Percentiles rank a stretch among this genome's conserved stretches.
Evolutionary conservation across 106 monocot species (phyloP).

Genomic region (Posidonia australis): DNA sequence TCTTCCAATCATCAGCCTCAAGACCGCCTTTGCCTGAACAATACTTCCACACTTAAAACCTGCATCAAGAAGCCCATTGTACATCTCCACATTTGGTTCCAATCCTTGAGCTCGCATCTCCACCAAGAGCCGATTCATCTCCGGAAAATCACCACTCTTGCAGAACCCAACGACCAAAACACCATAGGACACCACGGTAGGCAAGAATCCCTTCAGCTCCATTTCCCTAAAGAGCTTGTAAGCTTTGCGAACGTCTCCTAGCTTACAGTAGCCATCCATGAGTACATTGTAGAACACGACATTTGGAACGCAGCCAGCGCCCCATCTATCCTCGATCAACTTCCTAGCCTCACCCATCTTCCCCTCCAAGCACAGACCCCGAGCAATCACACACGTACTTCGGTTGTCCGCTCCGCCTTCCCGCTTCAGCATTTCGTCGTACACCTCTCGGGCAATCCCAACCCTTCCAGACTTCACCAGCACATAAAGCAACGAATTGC

Average conservation of each 20-base stretch:
- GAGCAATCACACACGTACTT: constrained; percentile 47
- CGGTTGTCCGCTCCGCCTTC: constrained; percentile 43
- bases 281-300: constrained; percentile 72
- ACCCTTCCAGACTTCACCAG: constrained; percentile 31
- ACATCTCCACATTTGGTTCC: constrained; percentile 52
- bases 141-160: constrained; percentile 29
- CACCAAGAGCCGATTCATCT: constrained; percentile 29
- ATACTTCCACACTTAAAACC: constrained; percentile 37
- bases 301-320: constrained; percentile 54
- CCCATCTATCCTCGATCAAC: constrained; percentile 63
- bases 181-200: constrained; percentile 62
- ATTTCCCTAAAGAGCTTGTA: constrained; percentile 48
- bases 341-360: constrained; percentile 50
- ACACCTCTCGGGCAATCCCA: constrained; percentile 37
- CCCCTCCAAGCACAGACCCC: constrained; percentile 47
- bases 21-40: constrained; percentile 40
- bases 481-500: constrained; percentile 37
- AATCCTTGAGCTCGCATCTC: constrained; percentile 65
- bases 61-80: constrained; percentile 47
- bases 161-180: constrained; percentile 61
- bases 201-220: constrained; percentile 72
- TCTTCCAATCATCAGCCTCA: constrained; percentile 49
- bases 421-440: constrained; percentile 70
- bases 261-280: constrained; percentile 63
- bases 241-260: constrained; percentile 33